phyloP scores from a whole-genome alignment of 805 yeast species.

The Metschnikowia continentalis region DNA sequence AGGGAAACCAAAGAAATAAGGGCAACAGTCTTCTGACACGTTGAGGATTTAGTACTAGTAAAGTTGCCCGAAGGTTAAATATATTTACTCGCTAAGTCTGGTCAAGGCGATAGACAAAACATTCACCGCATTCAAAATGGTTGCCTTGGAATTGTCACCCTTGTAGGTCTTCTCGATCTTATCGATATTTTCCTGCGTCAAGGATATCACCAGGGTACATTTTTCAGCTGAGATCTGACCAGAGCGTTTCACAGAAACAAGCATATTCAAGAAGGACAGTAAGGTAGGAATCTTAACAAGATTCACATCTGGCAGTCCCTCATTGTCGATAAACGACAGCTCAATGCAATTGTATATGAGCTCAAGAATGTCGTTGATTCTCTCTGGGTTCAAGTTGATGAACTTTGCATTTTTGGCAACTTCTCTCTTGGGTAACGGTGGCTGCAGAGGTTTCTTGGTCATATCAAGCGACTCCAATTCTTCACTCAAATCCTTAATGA shows the following conservation, averaged over 20 bases:
- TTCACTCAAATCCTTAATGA: constrained; percentile 10
- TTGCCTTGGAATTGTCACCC: constrained; percentile 14
- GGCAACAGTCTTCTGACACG: not conserved
- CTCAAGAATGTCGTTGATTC: constrained; percentile 41
- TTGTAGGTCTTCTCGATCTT: constrained; percentile 19
- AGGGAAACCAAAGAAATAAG: constrained; percentile 24
- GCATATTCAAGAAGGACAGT: constrained; percentile 55
- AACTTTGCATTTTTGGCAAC: constrained; percentile 29
- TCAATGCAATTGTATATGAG: constrained; percentile 38
- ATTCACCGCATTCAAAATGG: constrained; percentile 30
- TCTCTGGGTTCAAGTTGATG: constrained; percentile 39
- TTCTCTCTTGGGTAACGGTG: constrained; percentile 19
- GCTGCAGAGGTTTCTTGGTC: constrained; percentile 21
- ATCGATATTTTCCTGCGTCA: constrained; percentile 16
- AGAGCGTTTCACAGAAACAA: constrained; percentile 29
- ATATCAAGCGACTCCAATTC: constrained; percentile 9
- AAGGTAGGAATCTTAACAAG: constrained; percentile 38
- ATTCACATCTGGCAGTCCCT: constrained; percentile 18
- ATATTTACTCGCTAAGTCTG: constrained; percentile 20
- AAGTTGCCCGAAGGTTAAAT: not conserved
- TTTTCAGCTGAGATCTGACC: constrained; percentile 16
- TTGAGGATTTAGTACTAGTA: not conserved
- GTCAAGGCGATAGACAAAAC: constrained; percentile 33
- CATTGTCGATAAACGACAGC: constrained; percentile 27
- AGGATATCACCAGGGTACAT: constrained; percentile 12